Conservation (phyloP, 2,329 filamentous ascomycete genomes). For the Penicillium oxalicum region DNA sequence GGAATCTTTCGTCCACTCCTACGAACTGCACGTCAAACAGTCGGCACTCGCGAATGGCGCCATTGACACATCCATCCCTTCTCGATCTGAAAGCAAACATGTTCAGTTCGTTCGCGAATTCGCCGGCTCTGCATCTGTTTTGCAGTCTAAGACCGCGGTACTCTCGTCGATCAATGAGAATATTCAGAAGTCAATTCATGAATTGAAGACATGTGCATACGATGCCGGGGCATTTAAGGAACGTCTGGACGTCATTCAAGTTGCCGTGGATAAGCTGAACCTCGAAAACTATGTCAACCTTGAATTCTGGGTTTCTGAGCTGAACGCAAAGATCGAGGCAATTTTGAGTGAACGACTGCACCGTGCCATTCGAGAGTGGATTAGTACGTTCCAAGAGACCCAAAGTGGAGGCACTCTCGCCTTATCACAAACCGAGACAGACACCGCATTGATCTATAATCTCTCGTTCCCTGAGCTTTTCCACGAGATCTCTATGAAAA, state of each 20-base stretch:
- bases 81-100: conserved; percentile 77
- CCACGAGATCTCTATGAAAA: conserved; percentile 94
- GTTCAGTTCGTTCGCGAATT: conserved; percentile 96
- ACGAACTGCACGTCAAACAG: conserved; percentile 77
- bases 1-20: conserved; percentile 97
- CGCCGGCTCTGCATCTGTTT: conserved; percentile 73
- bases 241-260: conserved; percentile 78
- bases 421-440: conserved; percentile 23
- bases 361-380: conserved; percentile 80
- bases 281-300: conserved; percentile 94
- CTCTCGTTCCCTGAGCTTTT: conserved; percentile 52
- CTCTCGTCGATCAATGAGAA: conserved; percentile 74
- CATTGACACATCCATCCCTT: conserved; percentile 52
- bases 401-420: conserved; percentile 26
- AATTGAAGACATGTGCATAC: conserved; percentile 80
- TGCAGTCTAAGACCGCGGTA: conserved; percentile 81
- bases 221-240: conserved; percentile 71
- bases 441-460: conserved; percentile 25
- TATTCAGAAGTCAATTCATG: conserved; percentile 72
- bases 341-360: conserved; percentile 78
- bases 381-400: conserved; percentile 67
- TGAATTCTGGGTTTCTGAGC: conserved; percentile 76
- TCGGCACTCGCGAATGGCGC: conserved; percentile 54
- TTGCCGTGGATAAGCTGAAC: conserved; percentile 91
- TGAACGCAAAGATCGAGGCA: conserved; percentile 79